These are phyloP conservation scores for Allomyces macrogynus DNA, from an alignment of 192 early-diverging fungal genomes.

Conservation along the genomic window DNA sequence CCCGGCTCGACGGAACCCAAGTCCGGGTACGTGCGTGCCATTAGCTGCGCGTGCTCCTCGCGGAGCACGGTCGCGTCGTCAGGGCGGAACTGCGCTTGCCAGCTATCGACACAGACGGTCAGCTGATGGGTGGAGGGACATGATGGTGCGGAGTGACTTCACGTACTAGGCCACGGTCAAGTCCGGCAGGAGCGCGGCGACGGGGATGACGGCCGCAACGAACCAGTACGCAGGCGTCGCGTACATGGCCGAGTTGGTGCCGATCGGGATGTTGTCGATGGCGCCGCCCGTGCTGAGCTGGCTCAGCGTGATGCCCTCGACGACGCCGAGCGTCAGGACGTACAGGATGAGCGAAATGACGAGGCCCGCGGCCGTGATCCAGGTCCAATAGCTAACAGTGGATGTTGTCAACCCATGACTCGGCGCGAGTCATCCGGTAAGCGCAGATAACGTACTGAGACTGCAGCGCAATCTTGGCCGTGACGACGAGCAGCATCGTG, in stretches of 20 bases:
- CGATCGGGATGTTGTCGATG: background rate
- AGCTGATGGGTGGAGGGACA: no score
- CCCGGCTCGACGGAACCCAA: no score
- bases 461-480: slow-evolving; percentile 77
- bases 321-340: background rate
- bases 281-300: background rate
- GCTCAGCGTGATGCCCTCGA: background rate
- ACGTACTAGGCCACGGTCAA: background rate
- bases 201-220: background rate
- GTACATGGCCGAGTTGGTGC: background rate
- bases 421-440: no score
- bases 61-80: no score
- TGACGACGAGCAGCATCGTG: slow-evolving; percentile 62
- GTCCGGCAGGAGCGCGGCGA: background rate
- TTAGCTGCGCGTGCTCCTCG: no score
- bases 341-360: background rate
- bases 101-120: no score
- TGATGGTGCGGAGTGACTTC: background rate
- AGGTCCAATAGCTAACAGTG: background rate
- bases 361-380: background rate
- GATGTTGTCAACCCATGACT: no score
- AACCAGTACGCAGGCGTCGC: background rate
- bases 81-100: no score
- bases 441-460: slow-evolving; percentile 9
- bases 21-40: no score